These are phyloP conservation scores for Periglandula ipomoeae DNA, from an alignment of 2,329 filamentous ascomycete species.

Conservation along the genomic window DNA sequence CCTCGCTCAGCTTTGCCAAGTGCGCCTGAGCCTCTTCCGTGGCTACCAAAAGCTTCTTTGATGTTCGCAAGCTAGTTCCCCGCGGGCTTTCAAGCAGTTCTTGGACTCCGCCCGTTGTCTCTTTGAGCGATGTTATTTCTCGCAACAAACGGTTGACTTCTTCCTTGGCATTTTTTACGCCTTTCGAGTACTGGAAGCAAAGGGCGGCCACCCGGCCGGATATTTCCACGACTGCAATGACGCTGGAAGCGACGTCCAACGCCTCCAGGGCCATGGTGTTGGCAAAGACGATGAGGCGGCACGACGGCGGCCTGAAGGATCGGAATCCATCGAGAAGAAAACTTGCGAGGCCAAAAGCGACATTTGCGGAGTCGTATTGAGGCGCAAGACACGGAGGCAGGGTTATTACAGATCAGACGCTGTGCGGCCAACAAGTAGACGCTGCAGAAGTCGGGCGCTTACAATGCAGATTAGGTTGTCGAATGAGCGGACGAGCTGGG, in stretches of 20 bases:
- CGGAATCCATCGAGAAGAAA: too few species aligned
- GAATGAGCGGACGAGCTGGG: not conserved
- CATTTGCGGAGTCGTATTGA: not conserved
- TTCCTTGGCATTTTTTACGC: conserved; percentile 20
- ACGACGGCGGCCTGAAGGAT: too few species aligned
- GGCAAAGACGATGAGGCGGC: not conserved
- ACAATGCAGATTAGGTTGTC: not conserved
- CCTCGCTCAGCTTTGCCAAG: conserved; percentile 15
- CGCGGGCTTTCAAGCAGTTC: conserved; percentile 18
- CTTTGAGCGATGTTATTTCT: conserved; percentile 17
- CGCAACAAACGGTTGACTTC: conserved; percentile 23
- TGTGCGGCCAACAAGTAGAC: not conserved
- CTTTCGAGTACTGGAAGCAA: conserved; percentile 25
- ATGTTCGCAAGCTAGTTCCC: conserved; percentile 16
- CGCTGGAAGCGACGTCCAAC: conserved; percentile 21
- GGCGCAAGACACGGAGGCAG: not conserved
- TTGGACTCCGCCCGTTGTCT: conserved; percentile 16
- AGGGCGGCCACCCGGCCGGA: conserved; percentile 23
- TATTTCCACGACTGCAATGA: conserved; percentile 28
- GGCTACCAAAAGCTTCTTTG: conserved; percentile 14
- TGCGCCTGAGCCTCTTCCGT: conserved; percentile 12
- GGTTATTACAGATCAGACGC: not conserved
- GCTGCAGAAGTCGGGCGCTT: not conserved
- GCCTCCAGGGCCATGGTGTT: not conserved
- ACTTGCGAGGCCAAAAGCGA: not conserved